These are phyloP conservation scores for Diaporthe vaccinii DNA, from an alignment of 2,329 filamentous ascomycete species.

Conservation along the genomic window DNA sequence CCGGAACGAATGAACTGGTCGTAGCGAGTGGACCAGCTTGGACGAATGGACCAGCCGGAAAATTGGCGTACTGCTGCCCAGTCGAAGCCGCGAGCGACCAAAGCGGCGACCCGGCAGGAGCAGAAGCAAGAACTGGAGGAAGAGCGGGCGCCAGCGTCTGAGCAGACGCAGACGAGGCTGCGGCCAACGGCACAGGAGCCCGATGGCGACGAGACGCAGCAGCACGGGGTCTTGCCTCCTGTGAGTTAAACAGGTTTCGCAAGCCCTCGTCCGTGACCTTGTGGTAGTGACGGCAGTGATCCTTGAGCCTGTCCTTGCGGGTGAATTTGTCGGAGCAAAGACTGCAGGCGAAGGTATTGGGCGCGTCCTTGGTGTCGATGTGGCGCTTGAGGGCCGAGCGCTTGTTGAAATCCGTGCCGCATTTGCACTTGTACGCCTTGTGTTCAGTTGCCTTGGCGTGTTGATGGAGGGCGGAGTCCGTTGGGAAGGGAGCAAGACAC, in stretches of 20 bases:
- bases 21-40: neutral
- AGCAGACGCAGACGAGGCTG: neutral
- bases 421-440: neutral
- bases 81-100: accelerated
- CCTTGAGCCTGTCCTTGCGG: neutral
- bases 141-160: neutral
- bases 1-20: neutral
- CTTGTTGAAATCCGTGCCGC: neutral
- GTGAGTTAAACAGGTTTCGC: accelerated
- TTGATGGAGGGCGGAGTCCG: neutral
- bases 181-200: neutral
- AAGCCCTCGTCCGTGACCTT: neutral
- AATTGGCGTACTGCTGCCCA: neutral
- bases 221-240: neutral
- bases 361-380: neutral
- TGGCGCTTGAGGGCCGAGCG: neutral
- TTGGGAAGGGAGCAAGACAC: neutral
- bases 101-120: neutral
- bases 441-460: neutral
- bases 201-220: neutral
- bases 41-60: neutral
- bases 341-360: neutral
- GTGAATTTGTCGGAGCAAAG: neutral
- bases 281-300: neutral
- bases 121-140: neutral